Percentiles rank a stretch among this genome's conserved stretches.
phyloP scores from a whole-genome alignment of 2,329 filamentous ascomycete species.

The Rhinocladiella mackenziei region DNA sequence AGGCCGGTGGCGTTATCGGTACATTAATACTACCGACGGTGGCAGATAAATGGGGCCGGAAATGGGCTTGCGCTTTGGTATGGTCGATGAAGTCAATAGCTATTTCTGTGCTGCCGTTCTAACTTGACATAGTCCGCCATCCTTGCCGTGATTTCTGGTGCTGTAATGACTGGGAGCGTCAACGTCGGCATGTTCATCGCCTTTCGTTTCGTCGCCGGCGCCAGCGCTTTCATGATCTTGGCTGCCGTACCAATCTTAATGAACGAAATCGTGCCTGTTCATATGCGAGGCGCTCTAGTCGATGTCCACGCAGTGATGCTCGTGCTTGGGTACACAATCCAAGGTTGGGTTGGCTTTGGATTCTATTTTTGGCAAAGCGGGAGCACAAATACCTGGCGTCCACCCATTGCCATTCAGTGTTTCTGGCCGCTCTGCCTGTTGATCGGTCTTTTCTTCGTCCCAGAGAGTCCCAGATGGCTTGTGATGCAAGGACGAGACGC shows the following conservation, averaged over 20 bases:
- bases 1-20: slow-evolving; percentile 20
- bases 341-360: slow-evolving; percentile 25
- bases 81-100: neutral
- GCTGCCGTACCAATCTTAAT: slow-evolving; percentile 26
- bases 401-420: slow-evolving; percentile 20
- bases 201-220: slow-evolving; percentile 26
- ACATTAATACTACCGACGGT: slow-evolving; percentile 20
- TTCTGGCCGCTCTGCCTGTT: slow-evolving; percentile 23
- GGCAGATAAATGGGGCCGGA: slow-evolving; percentile 24
- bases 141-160: slow-evolving; percentile 19
- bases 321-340: slow-evolving; percentile 23
- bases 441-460: slow-evolving; percentile 21
- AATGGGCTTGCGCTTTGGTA: slow-evolving; percentile 25
- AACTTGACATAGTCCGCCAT: slow-evolving; percentile 11
- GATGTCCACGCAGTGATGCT: slow-evolving; percentile 24
- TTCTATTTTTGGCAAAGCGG: slow-evolving; percentile 27
- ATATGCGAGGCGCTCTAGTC: slow-evolving; percentile 23
- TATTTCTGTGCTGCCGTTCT: slow-evolving; percentile 1
- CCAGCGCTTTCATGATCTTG: slow-evolving; percentile 25
- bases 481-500: slow-evolving; percentile 24
- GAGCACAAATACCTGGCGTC: slow-evolving; percentile 26
- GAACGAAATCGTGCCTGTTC: slow-evolving; percentile 25
- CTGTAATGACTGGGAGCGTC: slow-evolving; percentile 18
- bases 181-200: slow-evolving; percentile 25
- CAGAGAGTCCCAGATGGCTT: slow-evolving; percentile 28